Base-by-base conservation (phyloP, 495 filamentous ascomycete species). In the Massariosphaeria phaeospora region DNA sequence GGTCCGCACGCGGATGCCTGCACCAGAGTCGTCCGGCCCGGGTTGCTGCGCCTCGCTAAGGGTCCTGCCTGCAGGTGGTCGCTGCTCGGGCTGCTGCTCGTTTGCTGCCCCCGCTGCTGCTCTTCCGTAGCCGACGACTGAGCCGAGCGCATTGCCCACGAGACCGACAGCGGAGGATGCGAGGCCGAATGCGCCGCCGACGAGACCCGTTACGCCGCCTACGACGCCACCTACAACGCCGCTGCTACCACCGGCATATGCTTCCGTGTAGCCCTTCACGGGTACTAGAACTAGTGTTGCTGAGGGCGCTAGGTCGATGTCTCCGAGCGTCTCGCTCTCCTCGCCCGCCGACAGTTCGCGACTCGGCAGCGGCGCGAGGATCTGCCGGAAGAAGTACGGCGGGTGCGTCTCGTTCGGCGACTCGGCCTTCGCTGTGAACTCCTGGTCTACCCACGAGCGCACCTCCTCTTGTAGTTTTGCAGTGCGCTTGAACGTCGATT, bases 231-330 rank as follows among this genome's bases (percentile, higher is more conserved):
- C 53, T n/a, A 63, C 49, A 11, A 54, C 43, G 11, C 63, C 71
- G 0, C 66, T 48, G 0, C 67, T 57, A 21, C 53, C 39, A n/a
- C 27, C 21, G 0, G 70, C 57, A 59, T 91, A 91, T 0, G 85
- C 84, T 5, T 78, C 71, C 0, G 77, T 76, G 55, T 78, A 84
- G 2, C 74, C 78, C 20, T 75, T 67, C 1, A 85, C 79, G 0
- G 86, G 85, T 1, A 94, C 76, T 48, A 96, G 79, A 33, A 96
- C 86, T 0, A 97, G 73, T 2, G 85, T 97, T 2, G 89, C 85
- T 0, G 79, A 86, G 0, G 91, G 89, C 5, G 79, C 75, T 1
- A 95, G 73, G 8, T 80, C 84, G 12, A 96, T 72, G 1, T 83
- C 79, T 11, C 71, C 66, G 0, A 96, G 75, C 0, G 76, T 75